These are phyloP conservation scores for Neurospora tetrasperma DNA, from an alignment of 495 filamentous ascomycete genomes.

Conservation along the genomic window DNA sequence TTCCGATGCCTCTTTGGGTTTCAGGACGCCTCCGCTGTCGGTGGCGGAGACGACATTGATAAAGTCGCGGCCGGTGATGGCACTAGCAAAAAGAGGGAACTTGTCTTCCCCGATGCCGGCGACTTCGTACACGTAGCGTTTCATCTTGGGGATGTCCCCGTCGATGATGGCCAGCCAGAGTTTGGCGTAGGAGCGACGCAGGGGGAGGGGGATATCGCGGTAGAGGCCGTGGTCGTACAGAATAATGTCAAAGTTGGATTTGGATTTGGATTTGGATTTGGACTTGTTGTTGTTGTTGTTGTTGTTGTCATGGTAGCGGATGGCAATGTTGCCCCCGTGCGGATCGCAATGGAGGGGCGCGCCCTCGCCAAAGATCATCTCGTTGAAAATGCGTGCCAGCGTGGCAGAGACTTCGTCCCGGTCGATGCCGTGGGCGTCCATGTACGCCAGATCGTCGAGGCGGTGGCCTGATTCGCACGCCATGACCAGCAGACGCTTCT, in stretches of 20 bases:
- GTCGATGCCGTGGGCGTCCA: slow-evolving; percentile 79
- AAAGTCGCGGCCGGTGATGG: slow-evolving; percentile 93
- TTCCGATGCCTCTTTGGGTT: slow-evolving; percentile 56
- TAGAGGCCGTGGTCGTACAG: slow-evolving; percentile 98
- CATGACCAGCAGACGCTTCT: slow-evolving; percentile 89
- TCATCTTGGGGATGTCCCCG: slow-evolving; percentile 71
- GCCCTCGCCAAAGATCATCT: slow-evolving; percentile 93
- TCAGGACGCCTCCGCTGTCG: slow-evolving; percentile 43
- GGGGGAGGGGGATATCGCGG: slow-evolving; percentile 69
- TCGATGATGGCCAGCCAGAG: slow-evolving; percentile 96
- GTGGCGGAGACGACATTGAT: slow-evolving; percentile 40
- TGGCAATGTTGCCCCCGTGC: slow-evolving; percentile 93
- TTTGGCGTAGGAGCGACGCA: slow-evolving; percentile 86
- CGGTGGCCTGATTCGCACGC: slow-evolving; percentile 80
- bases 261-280: slow-evolving; percentile 14
- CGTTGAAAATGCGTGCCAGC: slow-evolving; percentile 89
- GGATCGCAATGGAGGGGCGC: slow-evolving; percentile 96
- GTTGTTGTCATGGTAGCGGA: slow-evolving; percentile 42
- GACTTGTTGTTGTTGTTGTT: too few relatives aligned
- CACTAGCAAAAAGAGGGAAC: slow-evolving; percentile 90
- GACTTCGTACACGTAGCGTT: slow-evolving; percentile 77
- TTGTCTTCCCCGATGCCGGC: slow-evolving; percentile 85
- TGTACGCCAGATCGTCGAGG: slow-evolving; percentile 77
- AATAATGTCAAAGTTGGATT: slow-evolving; percentile 85
- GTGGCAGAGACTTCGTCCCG: slow-evolving; percentile 95